Evolutionary conservation across 2,329 filamentous ascomycete species (phyloP).

Genomic region (Sclerotinia trifoliorum): DNA sequence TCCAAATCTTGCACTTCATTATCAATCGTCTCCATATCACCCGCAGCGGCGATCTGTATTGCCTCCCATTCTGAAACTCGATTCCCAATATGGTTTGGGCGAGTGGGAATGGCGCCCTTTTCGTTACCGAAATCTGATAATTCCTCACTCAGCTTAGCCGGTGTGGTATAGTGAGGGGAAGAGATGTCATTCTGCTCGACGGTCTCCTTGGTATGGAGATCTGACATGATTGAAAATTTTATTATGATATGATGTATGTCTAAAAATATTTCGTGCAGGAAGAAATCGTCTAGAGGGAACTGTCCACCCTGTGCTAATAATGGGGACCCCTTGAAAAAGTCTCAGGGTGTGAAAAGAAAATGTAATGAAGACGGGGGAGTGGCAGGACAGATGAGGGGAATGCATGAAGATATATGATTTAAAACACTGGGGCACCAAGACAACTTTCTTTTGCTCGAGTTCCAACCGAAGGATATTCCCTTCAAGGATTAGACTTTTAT

Average conservation of each 20-base stretch:
- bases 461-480: constrained; percentile 4
- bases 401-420: constrained; percentile 17
- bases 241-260: background rate
- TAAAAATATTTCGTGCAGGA: background rate
- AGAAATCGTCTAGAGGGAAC: background rate
- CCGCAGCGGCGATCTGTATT: constrained; percentile 37
- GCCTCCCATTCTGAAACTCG: constrained; percentile 37
- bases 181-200: background rate
- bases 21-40: constrained; percentile 38
- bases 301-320: background rate
- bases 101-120: constrained; percentile 2
- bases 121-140: constrained; percentile 5
- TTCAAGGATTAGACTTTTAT: background rate
- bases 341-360: background rate
- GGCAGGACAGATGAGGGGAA: background rate
- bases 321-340: background rate
- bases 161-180: background rate
- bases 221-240: constrained; percentile 9
- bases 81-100: constrained; percentile 20
- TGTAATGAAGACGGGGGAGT: background rate
- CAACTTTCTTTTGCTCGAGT: background rate
- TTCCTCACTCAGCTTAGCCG: constrained; percentile 9
- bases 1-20: constrained; percentile 41
- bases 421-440: background rate
- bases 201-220: constrained; percentile 4